These are phyloP conservation scores for Entomortierella chlamydospora DNA, from an alignment of 192 early-diverging fungal genomes.

Conservation along the genomic window DNA sequence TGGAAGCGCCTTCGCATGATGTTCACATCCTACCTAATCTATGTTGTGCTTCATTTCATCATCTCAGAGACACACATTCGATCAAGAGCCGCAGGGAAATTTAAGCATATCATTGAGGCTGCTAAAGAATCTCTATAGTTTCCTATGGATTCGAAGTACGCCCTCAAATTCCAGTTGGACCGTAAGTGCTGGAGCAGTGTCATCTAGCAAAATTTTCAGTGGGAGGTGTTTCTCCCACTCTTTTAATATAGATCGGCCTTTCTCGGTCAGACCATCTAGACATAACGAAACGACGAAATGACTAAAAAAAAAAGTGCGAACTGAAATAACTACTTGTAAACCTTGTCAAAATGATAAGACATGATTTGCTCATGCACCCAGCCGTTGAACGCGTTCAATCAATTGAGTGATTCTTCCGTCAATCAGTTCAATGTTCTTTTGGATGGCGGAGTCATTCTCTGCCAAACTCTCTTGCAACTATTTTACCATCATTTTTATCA, in stretches of 20 bases:
- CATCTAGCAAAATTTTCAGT: too few relatives aligned
- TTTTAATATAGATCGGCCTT: not conserved
- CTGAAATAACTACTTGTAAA: too few relatives aligned
- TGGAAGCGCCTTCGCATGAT: constrained; percentile 20
- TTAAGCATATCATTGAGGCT: not conserved
- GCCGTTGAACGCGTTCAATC: constrained; percentile 63
- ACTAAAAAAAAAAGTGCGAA: constrained; percentile 8
- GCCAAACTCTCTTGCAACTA: constrained; percentile 65
- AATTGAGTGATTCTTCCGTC: constrained; percentile 75
- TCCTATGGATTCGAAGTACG: too few relatives aligned
- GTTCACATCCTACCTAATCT: not conserved
- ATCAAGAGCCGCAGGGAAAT: not conserved
- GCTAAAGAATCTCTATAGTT: not conserved
- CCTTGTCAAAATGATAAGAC: too few relatives aligned
- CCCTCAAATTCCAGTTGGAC: too few relatives aligned
- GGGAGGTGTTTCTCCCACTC: too few relatives aligned
- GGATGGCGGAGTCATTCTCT: constrained; percentile 71
- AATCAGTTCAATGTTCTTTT: constrained; percentile 71
- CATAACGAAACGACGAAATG: not conserved
- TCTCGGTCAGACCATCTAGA: not conserved
- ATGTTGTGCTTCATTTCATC: constrained; percentile 6
- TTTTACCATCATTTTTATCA: too few relatives aligned
- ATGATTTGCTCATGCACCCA: constrained; percentile 31
- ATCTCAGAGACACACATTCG: constrained; percentile 22
- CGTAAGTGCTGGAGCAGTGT: too few relatives aligned